Conservation (phyloP, 2,329 filamentous ascomycete species). For the Aspergillus pseudonomiae region DNA sequence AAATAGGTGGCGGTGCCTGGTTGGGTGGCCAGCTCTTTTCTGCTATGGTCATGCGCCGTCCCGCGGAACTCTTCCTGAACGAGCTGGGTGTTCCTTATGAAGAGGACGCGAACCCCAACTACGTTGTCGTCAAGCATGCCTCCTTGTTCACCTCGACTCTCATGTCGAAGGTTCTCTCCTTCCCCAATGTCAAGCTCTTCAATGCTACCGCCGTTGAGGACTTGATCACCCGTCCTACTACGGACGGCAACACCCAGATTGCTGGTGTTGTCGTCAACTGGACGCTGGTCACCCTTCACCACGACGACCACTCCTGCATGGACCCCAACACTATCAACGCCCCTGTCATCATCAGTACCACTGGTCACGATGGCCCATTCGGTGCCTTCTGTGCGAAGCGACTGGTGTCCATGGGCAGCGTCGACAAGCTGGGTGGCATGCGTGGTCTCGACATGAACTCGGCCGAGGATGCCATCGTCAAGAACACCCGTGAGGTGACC, state of each 20-base stretch:
- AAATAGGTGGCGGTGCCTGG: constrained; percentile 79
- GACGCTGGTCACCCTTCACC: constrained; percentile 86
- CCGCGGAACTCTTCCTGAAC: constrained; percentile 79
- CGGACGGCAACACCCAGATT: constrained; percentile 57
- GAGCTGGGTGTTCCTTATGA: constrained; percentile 85
- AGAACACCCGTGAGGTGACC: constrained; percentile 83
- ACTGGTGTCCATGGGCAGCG: constrained; percentile 81
- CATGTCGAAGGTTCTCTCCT: constrained; percentile 76
- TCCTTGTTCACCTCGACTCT: constrained; percentile 89
- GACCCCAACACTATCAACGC: constrained; percentile 97
- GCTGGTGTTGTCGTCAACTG: constrained; percentile 94
- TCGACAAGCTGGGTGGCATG: constrained; percentile 88
- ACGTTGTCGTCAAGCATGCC: constrained; percentile 91
- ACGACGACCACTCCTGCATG: constrained; percentile 93
- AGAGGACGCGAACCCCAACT: constrained; percentile 84
- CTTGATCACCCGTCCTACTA: constrained; percentile 75
- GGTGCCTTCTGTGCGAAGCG: constrained; percentile 91
- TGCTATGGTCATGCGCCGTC: constrained; percentile 94
- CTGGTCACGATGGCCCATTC: constrained; percentile 87
- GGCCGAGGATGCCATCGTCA: constrained; percentile 92
- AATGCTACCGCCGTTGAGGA: constrained; percentile 93
- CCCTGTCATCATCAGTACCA: constrained; percentile 83
- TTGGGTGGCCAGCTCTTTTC: constrained; percentile 92
- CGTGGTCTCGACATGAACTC: constrained; percentile 89
- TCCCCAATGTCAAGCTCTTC: constrained; percentile 95